phyloP scores from a whole-genome alignment of 805 yeast genomes.

The Zygoascus tannicola region DNA sequence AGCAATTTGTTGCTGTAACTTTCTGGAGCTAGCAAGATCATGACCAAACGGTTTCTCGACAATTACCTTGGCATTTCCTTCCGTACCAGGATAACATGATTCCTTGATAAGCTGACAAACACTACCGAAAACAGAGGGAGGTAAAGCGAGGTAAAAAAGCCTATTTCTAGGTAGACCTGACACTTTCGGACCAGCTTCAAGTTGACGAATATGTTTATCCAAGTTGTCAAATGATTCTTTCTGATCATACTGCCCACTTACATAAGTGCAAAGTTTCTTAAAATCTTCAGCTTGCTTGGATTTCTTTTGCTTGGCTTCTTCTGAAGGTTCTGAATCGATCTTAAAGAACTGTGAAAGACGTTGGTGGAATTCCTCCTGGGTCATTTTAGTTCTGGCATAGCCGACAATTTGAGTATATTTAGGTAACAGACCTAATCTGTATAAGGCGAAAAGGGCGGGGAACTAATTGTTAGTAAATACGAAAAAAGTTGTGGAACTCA shows the following conservation, averaged over 20 bases:
- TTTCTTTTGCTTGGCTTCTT: slow-evolving; percentile 27
- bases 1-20: slow-evolving; percentile 63
- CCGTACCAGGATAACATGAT: slow-evolving; percentile 49
- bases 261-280: slow-evolving; percentile 55
- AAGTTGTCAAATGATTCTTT: slow-evolving; percentile 63
- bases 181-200: slow-evolving; percentile 37
- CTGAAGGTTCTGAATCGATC: slow-evolving; percentile 28
- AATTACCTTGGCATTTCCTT: slow-evolving; percentile 71
- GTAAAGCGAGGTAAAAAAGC: slow-evolving; percentile 85
- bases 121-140: slow-evolving; percentile 80
- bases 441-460: slow-evolving; percentile 10
- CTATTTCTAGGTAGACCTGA: slow-evolving; percentile 50
- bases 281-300: slow-evolving; percentile 42
- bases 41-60: slow-evolving; percentile 97
- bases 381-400: slow-evolving; percentile 78
- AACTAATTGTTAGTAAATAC: slow-evolving; percentile 3
- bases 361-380: slow-evolving; percentile 54
- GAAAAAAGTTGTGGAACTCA: too few relatives aligned
- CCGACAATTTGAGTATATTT: slow-evolving; percentile 68
- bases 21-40: slow-evolving; percentile 71
- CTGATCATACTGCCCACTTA: slow-evolving; percentile 70
- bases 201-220: slow-evolving; percentile 43
- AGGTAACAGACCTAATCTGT: slow-evolving; percentile 69
- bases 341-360: slow-evolving; percentile 58
- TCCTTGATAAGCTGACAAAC: slow-evolving; percentile 70